Conservation (phyloP, 805 yeast species). For the Candida takata region DNA sequence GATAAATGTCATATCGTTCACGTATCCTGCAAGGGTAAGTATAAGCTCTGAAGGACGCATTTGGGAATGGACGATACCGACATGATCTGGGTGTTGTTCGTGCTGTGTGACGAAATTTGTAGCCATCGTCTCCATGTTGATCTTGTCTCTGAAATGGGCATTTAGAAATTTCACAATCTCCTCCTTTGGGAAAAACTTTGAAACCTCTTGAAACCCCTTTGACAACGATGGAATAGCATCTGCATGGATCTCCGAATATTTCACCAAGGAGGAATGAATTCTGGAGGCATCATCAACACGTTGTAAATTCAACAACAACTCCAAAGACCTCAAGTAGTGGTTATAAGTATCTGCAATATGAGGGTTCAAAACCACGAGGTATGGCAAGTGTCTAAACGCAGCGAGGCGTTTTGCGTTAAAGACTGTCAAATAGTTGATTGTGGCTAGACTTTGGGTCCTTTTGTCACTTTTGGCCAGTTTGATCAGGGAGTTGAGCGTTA, state of each 20-base stretch:
- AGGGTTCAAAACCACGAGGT: conserved; percentile 80
- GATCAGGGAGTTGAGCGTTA: conserved; percentile 45
- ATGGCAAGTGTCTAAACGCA: conserved; percentile 71
- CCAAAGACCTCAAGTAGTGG: conserved; percentile 64
- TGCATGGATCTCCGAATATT: conserved; percentile 67
- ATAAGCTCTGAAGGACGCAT: conserved; percentile 59
- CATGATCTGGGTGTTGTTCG: conserved; percentile 37
- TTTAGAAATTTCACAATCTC: conserved; percentile 61
- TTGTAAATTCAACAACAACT: conserved; percentile 39
- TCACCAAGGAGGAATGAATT: conserved; percentile 46
- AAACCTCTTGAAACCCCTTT: conserved; percentile 70
- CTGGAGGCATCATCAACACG: conserved; percentile 33
- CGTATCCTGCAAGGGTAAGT: conserved; percentile 60
- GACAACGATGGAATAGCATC: conserved; percentile 81
- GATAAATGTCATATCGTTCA: conserved; percentile 74
- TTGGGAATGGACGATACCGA: conserved; percentile 62
- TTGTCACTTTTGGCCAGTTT: conserved; percentile 31
- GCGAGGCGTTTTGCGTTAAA: conserved; percentile 65
- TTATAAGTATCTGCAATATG: conserved; percentile 72
- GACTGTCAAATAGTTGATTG: conserved; percentile 49
- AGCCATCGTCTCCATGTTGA: conserved; percentile 78
- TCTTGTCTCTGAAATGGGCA: conserved; percentile 73
- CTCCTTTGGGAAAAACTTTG: conserved; percentile 36
- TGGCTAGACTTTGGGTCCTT: conserved; percentile 36
- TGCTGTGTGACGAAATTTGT: conserved; percentile 76